phyloP scores from a whole-genome alignment of 1,139 yeast genomes.

The Pichiaceae sp. region DNA sequence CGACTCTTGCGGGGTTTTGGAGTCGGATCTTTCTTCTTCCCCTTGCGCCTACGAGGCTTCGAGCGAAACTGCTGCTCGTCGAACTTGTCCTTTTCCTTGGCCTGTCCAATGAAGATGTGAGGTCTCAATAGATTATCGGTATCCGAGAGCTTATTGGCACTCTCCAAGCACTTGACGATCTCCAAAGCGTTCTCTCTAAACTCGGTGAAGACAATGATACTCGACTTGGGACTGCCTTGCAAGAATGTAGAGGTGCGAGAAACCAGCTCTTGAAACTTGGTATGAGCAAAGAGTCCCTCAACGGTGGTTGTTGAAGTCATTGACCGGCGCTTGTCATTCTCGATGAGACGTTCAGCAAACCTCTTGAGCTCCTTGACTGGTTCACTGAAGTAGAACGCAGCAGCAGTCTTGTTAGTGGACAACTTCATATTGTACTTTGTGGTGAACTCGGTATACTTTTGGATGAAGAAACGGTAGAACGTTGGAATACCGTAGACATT shows the following conservation, averaged over 20 bases:
- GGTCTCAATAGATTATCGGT: slow-evolving; percentile 39
- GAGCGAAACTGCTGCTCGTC: slow-evolving; percentile 42
- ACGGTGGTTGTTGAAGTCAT: slow-evolving; percentile 16
- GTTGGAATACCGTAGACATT: slow-evolving; percentile 78
- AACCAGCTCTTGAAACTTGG: slow-evolving; percentile 57
- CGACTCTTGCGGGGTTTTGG: not conserved
- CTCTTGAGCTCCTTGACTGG: slow-evolving; percentile 36
- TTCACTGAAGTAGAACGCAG: slow-evolving; percentile 48
- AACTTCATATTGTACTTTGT: slow-evolving; percentile 44
- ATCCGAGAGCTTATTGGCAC: slow-evolving; percentile 14
- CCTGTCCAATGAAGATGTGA: slow-evolving; percentile 88
- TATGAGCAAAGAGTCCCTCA: slow-evolving; percentile 46
- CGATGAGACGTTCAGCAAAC: slow-evolving; percentile 35
- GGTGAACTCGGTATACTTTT: slow-evolving; percentile 50
- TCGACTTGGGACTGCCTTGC: slow-evolving; percentile 16
- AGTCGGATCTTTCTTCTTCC: slow-evolving; percentile 23
- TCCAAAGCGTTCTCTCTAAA: slow-evolving; percentile 85
- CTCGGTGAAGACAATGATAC: slow-evolving; percentile 79
- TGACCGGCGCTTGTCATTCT: slow-evolving; percentile 30
- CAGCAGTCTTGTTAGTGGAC: slow-evolving; percentile 50
- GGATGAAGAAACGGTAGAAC: slow-evolving; percentile 57
- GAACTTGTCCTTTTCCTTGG: slow-evolving; percentile 51
- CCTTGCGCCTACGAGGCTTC: slow-evolving; percentile 32
- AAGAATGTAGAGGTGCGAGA: slow-evolving; percentile 54
- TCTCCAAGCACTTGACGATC: slow-evolving; percentile 61